Evolutionary conservation across 495 filamentous ascomycete genomes (phyloP), one percentile per base, ranked within the genome.

Genomic region (Aspergillus heteromorphus): DNA sequence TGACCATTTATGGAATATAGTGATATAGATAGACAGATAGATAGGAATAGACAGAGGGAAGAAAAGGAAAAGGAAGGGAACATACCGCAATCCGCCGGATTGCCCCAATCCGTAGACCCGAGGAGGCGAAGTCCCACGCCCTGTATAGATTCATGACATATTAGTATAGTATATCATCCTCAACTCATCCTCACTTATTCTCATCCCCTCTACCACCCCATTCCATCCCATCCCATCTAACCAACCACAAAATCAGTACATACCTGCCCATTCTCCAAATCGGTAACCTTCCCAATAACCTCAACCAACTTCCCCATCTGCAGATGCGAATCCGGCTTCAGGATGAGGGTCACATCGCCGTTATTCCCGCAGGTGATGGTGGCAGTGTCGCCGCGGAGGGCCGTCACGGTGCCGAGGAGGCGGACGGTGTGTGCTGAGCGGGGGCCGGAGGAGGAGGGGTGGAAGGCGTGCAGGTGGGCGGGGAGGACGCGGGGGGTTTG

Each of bases 241-340:
- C 19, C 25, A 45, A 29, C 16, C 17, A 40, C 17, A 17, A 30
- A 40, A 17, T 13, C 34, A 45, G 18, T 43, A 65, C 58, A 45
- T 53, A 73, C 69, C 62, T 76, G 75, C 58, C 70, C 72, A 27
- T 62, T 65, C 29, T 74, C 72, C 23, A 75, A 50, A 61, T 75
- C 69, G 54, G 91, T 85, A 51, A 98, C 92, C 71, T 93, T 97
- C 49, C 91, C 95, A 40, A 97, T 86, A 55, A 98, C 73, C 72
- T 98, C 95, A 16, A 87, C 85, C 41, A 87, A 81, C 67, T 89
- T 89, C 48, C 88, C 86, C 65, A 88, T 77, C 48, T 82, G 77
- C 36, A 97, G 73, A 67, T 95, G 89, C 29, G 82, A 80, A 57
- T 96, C 92, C 79, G 87, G 76, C 65, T 88, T 92, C 67, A 96